These are phyloP conservation scores for Aphanoascus verrucosus DNA, from an alignment of 2,329 filamentous ascomycete genomes.

Conservation along the genomic window DNA sequence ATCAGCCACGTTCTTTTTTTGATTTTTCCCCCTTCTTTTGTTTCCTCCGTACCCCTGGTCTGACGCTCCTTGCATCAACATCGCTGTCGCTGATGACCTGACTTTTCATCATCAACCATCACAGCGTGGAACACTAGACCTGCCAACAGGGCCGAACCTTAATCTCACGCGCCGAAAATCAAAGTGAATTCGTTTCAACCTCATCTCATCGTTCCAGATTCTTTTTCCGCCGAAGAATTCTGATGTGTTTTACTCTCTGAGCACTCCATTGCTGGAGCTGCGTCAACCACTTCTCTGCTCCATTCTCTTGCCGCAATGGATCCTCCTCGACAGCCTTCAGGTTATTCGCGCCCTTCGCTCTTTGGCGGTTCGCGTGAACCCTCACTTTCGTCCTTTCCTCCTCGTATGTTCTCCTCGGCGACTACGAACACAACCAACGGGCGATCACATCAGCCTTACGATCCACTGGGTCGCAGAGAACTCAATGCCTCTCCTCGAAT, in stretches of 20 bases:
- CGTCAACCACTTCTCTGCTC: background rate
- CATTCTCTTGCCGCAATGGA: background rate
- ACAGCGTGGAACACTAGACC: background rate
- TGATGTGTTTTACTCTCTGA: conserved; percentile 1
- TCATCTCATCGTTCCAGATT: background rate
- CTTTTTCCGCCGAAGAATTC: background rate
- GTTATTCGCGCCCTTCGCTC: conserved; percentile 25
- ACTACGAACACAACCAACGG: conserved; percentile 16
- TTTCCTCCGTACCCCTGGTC: background rate
- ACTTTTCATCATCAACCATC: background rate
- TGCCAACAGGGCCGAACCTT: conserved; percentile 6
- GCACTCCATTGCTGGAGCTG: conserved; percentile 6
- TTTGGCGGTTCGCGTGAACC: conserved; percentile 25
- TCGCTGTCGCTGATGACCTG: background rate
- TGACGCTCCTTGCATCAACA: background rate
- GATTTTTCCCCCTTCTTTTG: background rate
- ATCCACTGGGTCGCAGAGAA: conserved; percentile 19
- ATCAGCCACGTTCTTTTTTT: background rate
- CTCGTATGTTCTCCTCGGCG: conserved; percentile 18
- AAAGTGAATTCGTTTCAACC: background rate
- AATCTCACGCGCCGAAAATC: background rate
- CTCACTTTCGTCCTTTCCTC: conserved; percentile 20
- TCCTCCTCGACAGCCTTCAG: conserved; percentile 14
- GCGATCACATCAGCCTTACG: conserved; percentile 20
- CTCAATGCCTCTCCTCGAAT: conserved; percentile 6